Percentiles rank a stretch among this genome's conserved stretches.
phyloP scores from a whole-genome alignment of 108 stramenopile species.

The Aurantiochytrium sp. region DNA sequence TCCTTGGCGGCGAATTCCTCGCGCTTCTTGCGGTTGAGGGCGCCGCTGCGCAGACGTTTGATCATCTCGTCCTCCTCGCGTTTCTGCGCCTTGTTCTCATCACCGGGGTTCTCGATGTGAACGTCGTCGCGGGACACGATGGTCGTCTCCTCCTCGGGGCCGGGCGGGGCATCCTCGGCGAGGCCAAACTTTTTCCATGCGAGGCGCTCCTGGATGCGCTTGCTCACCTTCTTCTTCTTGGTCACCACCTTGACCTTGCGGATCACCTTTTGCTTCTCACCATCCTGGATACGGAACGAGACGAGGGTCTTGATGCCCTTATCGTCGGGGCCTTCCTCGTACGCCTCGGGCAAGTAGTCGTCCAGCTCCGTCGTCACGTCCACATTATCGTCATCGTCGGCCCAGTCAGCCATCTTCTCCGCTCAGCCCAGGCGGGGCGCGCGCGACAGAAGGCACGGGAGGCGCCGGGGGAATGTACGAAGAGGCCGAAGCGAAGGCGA shows the following conservation, averaged over 20 bases:
- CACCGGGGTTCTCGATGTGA: constrained; percentile 13
- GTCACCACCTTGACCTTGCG: neutral
- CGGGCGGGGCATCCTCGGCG: neutral
- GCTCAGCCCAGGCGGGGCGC: too few species aligned
- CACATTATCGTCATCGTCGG: neutral
- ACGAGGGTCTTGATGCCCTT: neutral
- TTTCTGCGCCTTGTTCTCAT: constrained; percentile 1
- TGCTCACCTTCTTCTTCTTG: constrained; percentile 18
- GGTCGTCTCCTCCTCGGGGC: constrained; percentile 11
- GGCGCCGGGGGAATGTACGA: too few species aligned
- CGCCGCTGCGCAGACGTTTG: neutral
- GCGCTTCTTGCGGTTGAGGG: constrained; percentile 12
- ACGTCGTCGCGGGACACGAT: neutral
- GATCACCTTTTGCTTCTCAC: constrained; percentile 1
- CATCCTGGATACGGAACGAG: neutral
- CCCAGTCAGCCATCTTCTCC: neutral
- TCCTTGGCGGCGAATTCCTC: neutral
- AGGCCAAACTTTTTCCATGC: constrained; percentile 1
- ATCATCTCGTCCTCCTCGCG: constrained; percentile 12
- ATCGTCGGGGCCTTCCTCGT: neutral
- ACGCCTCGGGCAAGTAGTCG: neutral
- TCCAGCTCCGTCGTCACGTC: neutral
- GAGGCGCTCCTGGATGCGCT: constrained; percentile 10
- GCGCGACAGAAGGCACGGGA: too few species aligned
- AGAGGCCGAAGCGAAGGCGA: too few species aligned